These are phyloP conservation scores for Xylariaceae sp. DNA, from an alignment of 2,329 filamentous ascomycete genomes.

Conservation along the genomic window DNA sequence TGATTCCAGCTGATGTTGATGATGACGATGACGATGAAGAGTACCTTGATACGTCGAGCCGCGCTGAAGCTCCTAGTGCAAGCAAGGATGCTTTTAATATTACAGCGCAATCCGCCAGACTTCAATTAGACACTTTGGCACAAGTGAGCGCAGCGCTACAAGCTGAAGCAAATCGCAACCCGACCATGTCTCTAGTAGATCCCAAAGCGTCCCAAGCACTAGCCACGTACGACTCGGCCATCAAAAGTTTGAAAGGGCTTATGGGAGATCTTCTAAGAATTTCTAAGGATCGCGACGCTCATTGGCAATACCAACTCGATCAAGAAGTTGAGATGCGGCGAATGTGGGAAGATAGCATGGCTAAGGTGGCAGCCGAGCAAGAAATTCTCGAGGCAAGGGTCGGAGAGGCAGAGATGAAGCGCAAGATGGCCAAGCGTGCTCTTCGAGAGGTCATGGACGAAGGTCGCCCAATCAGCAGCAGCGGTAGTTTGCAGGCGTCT, in stretches of 20 bases:
- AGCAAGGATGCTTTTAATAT: constrained; percentile 97
- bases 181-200: constrained; percentile 76
- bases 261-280: constrained; percentile 89
- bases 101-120: constrained; percentile 89
- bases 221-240: constrained; percentile 84
- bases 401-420: constrained; percentile 87
- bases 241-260: constrained; percentile 83
- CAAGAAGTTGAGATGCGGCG: constrained; percentile 88
- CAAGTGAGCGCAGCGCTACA: constrained; percentile 85
- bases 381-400: constrained; percentile 88
- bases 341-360: constrained; percentile 99
- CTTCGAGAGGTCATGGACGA: constrained; percentile 81
- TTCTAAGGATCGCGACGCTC: constrained; percentile 89
- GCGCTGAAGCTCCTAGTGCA: constrained; percentile 72
- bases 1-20: constrained; percentile 47
- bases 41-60: constrained; percentile 80
- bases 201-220: constrained; percentile 77
- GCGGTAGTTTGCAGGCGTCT: constrained; percentile 33
- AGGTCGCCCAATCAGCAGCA: constrained; percentile 43
- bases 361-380: constrained; percentile 91
- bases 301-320: constrained; percentile 95
- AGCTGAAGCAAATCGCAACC: constrained; percentile 71
- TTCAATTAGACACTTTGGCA: constrained; percentile 89
- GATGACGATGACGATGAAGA: constrained; percentile 68
- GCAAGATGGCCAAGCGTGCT: constrained; percentile 86